Percentiles rank a stretch among this genome's conserved stretches.
Evolutionary conservation across 306 rosid species (phyloP).

Genomic region (Trifolium dubium): DNA sequence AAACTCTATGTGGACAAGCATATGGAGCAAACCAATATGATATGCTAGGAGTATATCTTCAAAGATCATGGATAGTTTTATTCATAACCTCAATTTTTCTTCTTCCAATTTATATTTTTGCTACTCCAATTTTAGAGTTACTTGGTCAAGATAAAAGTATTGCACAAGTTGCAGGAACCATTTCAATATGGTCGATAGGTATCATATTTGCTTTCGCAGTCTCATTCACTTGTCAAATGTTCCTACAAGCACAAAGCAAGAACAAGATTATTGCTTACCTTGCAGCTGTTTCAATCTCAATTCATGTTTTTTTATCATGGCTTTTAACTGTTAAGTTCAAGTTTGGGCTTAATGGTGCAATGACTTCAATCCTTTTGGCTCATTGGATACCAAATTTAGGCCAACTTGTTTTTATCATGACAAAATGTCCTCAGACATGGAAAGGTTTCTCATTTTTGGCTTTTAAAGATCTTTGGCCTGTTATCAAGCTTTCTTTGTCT

Average conservation of each 20-base stretch:
- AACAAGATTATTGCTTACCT: slow-evolving; percentile 51
- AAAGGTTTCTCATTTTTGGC: slow-evolving; percentile 54
- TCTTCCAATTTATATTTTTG: slow-evolving; percentile 52
- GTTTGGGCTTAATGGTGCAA: slow-evolving; percentile 53
- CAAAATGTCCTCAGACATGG: slow-evolving; percentile 45
- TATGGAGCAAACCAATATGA: slow-evolving; percentile 54
- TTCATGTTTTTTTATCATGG: slow-evolving; percentile 51
- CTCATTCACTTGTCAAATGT: slow-evolving; percentile 49
- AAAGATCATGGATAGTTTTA: slow-evolving; percentile 57
- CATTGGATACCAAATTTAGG: slow-evolving; percentile 55
- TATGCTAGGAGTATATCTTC: slow-evolving; percentile 62
- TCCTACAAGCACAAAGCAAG: slow-evolving; percentile 59
- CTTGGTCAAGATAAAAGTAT: slow-evolving; percentile 45
- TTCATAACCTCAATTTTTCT: slow-evolving; percentile 34
- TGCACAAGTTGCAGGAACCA: slow-evolving; percentile 39
- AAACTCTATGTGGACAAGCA: slow-evolving; percentile 69
- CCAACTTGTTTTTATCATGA: slow-evolving; percentile 43
- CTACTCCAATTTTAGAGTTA: slow-evolving; percentile 42
- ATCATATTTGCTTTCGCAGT: slow-evolving; percentile 29
- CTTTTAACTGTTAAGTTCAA: slow-evolving; percentile 35
- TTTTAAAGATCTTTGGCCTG: slow-evolving; percentile 58
- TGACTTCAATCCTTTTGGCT: slow-evolving; percentile 44
- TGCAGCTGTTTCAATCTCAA: slow-evolving; percentile 36
- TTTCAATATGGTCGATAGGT: too few relatives aligned
- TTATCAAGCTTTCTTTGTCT: slow-evolving; percentile 58